A percentile compares a stretch with the other conserved stretches of the same genome.
These are phyloP conservation scores for Pichia occidentalis DNA, from an alignment of 805 yeast species.

Conservation along the genomic window DNA sequence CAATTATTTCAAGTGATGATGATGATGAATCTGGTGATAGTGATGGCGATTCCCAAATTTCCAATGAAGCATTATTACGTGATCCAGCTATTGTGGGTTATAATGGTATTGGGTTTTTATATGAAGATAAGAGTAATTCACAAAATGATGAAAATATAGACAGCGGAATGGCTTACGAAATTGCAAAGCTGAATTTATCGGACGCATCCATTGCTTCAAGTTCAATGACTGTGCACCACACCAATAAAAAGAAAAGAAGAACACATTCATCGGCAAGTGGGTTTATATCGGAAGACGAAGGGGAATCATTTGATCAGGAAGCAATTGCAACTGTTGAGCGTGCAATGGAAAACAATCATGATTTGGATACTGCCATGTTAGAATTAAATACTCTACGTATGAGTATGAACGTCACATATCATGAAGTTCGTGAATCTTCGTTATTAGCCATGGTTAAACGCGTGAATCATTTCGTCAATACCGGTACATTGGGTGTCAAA, in stretches of 20 bases:
- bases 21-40: constrained; percentile 11
- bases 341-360: constrained; percentile 89
- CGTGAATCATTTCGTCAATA: constrained; percentile 64
- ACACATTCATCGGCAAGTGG: constrained; percentile 32
- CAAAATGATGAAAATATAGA: constrained; percentile 37
- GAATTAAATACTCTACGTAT: constrained; percentile 92
- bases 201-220: constrained; percentile 50
- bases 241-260: constrained; percentile 33
- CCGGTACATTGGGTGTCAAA: constrained; percentile 69
- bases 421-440: constrained; percentile 84
- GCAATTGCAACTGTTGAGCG: constrained; percentile 92
- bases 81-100: constrained; percentile 37
- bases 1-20: constrained; percentile 15
- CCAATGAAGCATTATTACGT: constrained; percentile 14
- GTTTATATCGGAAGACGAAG: constrained; percentile 35
- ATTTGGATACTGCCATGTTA: constrained; percentile 82
- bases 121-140: constrained; percentile 46
- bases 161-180: constrained; percentile 38
- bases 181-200: constrained; percentile 40
- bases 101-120: constrained; percentile 45
- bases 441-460: constrained; percentile 63
- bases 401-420: constrained; percentile 95
- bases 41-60: constrained; percentile 8
- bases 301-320: constrained; percentile 75
- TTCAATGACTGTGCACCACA: constrained; percentile 29